Evolutionary conservation across 768 basidiomycete species (phyloP).

Genomic region (Termitomyces sp.): DNA sequence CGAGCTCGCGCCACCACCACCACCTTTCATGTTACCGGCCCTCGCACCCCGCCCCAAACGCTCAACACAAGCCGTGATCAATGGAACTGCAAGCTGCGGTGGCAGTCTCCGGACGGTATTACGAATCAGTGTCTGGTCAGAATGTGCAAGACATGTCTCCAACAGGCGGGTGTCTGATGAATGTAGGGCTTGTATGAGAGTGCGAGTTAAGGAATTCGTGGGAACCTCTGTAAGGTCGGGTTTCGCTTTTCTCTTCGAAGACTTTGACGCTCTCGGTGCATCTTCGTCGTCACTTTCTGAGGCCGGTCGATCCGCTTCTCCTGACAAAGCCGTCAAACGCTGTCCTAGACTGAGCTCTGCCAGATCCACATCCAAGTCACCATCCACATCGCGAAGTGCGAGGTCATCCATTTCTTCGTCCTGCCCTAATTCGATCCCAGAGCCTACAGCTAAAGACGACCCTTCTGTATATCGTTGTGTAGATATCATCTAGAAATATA

Average conservation of each 20-base stretch:
- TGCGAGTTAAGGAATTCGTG: slow-evolving; percentile 85
- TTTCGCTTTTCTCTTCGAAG: slow-evolving; percentile 28
- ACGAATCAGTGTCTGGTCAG: slow-evolving; percentile 74
- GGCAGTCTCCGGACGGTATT: slow-evolving; percentile 88
- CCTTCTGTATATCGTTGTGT: slow-evolving; percentile 70
- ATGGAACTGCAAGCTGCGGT: slow-evolving; percentile 78
- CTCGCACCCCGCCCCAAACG: slow-evolving; percentile 75
- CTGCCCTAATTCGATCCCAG: slow-evolving; percentile 65
- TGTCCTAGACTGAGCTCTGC: slow-evolving; percentile 93
- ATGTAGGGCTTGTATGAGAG: slow-evolving; percentile 93
- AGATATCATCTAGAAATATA: slow-evolving; percentile 33
- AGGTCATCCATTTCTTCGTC: slow-evolving; percentile 53
- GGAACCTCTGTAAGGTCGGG: slow-evolving; percentile 49
- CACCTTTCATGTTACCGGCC: slow-evolving; percentile 70
- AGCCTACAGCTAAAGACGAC: slow-evolving; percentile 55
- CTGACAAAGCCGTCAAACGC: slow-evolving; percentile 72
- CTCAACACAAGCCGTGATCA: slow-evolving; percentile 88
- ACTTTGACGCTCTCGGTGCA: slow-evolving; percentile 23
- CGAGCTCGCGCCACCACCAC: slow-evolving; percentile 75
- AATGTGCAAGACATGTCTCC: slow-evolving; percentile 84
- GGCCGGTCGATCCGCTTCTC: slow-evolving; percentile 40
- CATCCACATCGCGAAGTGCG: slow-evolving; percentile 50
- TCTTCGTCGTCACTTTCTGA: slow-evolving; percentile 48
- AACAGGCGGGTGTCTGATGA: slow-evolving; percentile 87
- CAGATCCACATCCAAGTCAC: slow-evolving; percentile 75